Percentiles rank a stretch among this genome's conserved stretches.
Conservation (phyloP, 352 stramenopile genomes). For the Globisporangium abappressorium region DNA sequence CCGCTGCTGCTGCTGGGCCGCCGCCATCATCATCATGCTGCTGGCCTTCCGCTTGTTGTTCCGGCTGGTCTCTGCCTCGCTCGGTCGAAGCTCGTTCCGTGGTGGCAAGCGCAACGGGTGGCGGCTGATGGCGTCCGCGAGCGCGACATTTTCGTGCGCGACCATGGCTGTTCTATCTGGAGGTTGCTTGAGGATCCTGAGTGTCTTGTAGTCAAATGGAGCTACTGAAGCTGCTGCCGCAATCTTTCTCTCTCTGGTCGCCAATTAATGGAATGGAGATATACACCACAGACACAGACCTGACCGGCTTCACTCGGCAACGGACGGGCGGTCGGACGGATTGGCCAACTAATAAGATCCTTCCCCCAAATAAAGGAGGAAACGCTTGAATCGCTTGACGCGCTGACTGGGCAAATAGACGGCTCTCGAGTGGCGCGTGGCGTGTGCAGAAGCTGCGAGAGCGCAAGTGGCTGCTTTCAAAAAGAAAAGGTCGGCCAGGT, state of each 20-base stretch:
- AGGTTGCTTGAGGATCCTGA: not conserved
- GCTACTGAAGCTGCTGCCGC: not conserved
- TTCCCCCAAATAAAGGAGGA: not conserved
- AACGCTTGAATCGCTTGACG: not conserved
- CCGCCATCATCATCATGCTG: not conserved
- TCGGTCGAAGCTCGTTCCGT: not conserved
- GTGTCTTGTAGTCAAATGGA: not conserved
- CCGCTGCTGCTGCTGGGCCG: not conserved
- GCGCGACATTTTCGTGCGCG: conserved; percentile 10
- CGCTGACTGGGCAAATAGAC: not conserved
- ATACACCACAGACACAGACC: not conserved
- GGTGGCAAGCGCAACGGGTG: conserved; percentile 4
- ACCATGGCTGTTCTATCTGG: conserved; percentile 9
- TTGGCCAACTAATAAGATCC: not conserved
- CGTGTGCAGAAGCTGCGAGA: not conserved
- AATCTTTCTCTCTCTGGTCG: conserved; percentile 1
- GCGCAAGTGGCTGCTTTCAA: not conserved
- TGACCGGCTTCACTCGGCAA: conserved; percentile 3
- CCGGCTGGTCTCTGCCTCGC: not conserved
- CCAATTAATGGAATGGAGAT: not conserved
- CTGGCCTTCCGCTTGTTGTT: conserved; percentile 1
- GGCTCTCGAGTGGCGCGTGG: not conserved
- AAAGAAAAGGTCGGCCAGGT: not conserved
- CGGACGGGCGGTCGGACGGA: not conserved
- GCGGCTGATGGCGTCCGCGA: conserved; percentile 3